These are phyloP conservation scores for Elaeis guineensis DNA, from an alignment of 176 grass and related monocot genomes.

Conservation along the genomic window DNA sequence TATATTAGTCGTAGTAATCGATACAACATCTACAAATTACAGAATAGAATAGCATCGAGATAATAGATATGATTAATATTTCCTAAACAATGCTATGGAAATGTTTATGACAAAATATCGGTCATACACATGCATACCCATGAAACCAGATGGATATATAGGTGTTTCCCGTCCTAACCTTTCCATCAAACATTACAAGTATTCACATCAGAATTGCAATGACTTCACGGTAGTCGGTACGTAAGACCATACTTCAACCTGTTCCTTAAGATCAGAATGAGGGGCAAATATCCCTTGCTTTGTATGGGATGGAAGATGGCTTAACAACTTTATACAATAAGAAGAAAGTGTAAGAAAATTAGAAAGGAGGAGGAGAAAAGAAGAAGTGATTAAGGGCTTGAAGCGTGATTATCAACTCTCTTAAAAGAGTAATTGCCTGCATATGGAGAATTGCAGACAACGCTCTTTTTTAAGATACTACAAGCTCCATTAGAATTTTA, in stretches of 20 bases:
- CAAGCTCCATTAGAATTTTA: no score
- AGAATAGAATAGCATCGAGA: background rate
- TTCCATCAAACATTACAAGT: conserved; percentile 7
- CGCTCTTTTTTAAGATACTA: no score
- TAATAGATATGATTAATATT: no score
- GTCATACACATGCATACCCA: background rate
- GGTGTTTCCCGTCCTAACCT: conserved; percentile 3
- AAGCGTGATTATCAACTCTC: no score
- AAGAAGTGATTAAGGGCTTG: no score
- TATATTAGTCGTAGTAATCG: conserved; percentile 19
- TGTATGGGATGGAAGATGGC: conserved; percentile 7
- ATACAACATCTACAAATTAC: conserved; percentile 17
- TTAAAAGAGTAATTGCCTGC: no score
- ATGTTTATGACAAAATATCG: no score
- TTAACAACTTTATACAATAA: background rate
- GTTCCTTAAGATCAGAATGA: conserved; percentile 9
- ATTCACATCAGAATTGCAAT: conserved; percentile 9
- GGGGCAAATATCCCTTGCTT: conserved; percentile 7
- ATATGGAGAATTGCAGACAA: no score
- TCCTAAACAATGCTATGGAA: no score
- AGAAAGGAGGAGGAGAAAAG: no score
- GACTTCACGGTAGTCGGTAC: conserved; percentile 7
- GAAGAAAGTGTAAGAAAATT: no score
- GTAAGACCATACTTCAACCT: conserved; percentile 9
- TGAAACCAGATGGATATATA: conserved; percentile 15